phyloP scores from a whole-genome alignment of 805 yeast species.

The Hanseniaspora jakobsenii region DNA sequence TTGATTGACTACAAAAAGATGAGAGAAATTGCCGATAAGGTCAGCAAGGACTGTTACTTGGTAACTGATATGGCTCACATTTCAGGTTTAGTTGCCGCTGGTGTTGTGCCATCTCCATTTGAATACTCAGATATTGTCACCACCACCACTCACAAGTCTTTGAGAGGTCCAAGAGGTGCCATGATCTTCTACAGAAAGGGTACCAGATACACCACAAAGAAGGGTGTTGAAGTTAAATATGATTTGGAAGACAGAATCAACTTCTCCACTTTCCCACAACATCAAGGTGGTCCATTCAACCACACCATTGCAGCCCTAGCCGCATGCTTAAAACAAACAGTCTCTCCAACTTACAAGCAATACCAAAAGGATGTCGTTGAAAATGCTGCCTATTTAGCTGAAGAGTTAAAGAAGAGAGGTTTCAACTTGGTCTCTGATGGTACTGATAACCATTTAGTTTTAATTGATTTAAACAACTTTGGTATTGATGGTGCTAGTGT shows the following conservation, averaged over 20 bases:
- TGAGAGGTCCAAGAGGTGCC: conserved; percentile 98
- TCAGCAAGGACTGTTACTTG: conserved; percentile 65
- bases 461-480: conserved; percentile 66
- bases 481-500: conserved; percentile 90
- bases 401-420: conserved; percentile 51
- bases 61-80: conserved; percentile 96
- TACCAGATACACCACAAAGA: conserved; percentile 64
- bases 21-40: conserved; percentile 81
- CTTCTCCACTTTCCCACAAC: conserved; percentile 97
- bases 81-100: conserved; percentile 90
- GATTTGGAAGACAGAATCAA: conserved; percentile 86
- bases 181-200: conserved; percentile 97
- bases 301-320: conserved; percentile 95
- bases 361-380: conserved; percentile 75
- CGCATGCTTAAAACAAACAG: conserved; percentile 86
- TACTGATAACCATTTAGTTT: conserved; percentile 86
- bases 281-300: conserved; percentile 99
- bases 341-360: conserved; percentile 72
- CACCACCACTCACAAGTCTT: conserved; percentile 93
- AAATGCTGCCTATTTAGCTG: conserved; percentile 70
- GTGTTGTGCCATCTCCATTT: conserved; percentile 87
- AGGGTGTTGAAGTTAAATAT: conserved; percentile 72
- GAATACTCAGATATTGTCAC: conserved; percentile 91
- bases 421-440: conserved; percentile 77
- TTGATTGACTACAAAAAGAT: conserved; percentile 80